phyloP scores from a whole-genome alignment of 2,329 filamentous ascomycete genomes.

The Clarireedia paspali region DNA sequence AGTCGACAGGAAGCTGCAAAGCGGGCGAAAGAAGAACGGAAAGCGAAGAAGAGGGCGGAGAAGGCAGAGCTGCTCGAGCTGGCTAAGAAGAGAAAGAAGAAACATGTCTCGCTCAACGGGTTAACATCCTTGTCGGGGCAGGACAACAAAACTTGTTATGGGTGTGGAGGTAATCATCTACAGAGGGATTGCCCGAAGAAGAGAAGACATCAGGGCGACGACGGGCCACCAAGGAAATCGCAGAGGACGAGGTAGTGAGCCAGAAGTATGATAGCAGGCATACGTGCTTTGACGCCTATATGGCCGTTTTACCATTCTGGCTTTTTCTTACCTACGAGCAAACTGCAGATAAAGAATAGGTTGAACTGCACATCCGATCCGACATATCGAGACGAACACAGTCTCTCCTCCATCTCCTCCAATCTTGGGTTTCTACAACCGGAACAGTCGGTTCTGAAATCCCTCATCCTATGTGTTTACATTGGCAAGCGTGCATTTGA shows the following conservation, averaged over 20 bases:
- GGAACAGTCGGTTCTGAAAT: too few relatives aligned
- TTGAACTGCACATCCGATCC: too few relatives aligned
- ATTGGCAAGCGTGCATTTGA: too few relatives aligned
- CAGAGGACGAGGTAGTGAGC: constrained; percentile 10
- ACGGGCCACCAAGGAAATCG: constrained; percentile 14
- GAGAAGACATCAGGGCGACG: constrained; percentile 21
- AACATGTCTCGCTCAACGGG: constrained; percentile 57
- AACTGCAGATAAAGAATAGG: too few relatives aligned
- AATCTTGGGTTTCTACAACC: too few relatives aligned
- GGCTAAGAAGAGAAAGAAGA: constrained; percentile 53
- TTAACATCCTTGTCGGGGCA: constrained; percentile 53
- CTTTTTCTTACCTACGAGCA: too few relatives aligned
- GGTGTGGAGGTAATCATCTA: constrained; percentile 54
- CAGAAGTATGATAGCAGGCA: too few relatives aligned
- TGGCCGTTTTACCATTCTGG: too few relatives aligned
- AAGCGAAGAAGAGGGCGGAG: constrained; percentile 41
- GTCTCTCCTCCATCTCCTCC: too few relatives aligned
- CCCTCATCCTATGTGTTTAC: too few relatives aligned
- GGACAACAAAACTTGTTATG: constrained; percentile 40
- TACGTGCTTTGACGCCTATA: too few relatives aligned
- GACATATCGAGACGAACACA: too few relatives aligned
- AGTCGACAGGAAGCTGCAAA: constrained; percentile 37
- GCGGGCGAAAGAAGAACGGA: constrained; percentile 35
- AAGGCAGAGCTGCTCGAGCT: constrained; percentile 42
- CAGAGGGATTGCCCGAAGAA: constrained; percentile 45